phyloP scores from a whole-genome alignment of 352 stramenopile species.

The Globisporangium carolinianum region DNA sequence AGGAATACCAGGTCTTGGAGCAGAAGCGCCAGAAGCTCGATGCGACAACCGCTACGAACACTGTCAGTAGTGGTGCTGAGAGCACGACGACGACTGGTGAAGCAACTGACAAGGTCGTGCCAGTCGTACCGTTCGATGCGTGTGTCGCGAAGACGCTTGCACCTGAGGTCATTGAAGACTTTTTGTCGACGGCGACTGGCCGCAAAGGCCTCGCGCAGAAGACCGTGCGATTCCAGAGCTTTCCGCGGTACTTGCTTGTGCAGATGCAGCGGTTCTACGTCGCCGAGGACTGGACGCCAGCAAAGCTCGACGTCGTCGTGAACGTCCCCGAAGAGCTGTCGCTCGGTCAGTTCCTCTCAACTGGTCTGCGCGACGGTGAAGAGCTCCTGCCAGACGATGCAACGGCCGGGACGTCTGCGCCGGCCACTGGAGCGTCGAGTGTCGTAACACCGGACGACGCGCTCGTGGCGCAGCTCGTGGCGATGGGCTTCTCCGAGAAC shows the following conservation, averaged over 20 bases:
- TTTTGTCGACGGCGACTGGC: slow-evolving; percentile 66
- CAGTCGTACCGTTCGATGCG: slow-evolving; percentile 90
- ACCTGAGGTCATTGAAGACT: slow-evolving; percentile 90
- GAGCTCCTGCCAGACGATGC: slow-evolving; percentile 76
- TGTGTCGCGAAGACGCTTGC: slow-evolving; percentile 92
- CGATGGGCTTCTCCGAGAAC: slow-evolving; percentile 98
- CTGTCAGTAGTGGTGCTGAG: slow-evolving; percentile 17
- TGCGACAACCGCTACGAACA: neutral
- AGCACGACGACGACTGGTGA: slow-evolving; percentile 20
- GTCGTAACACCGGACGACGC: slow-evolving; percentile 81
- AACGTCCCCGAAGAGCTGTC: slow-evolving; percentile 91
- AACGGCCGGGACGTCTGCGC: slow-evolving; percentile 9
- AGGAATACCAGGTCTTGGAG: slow-evolving; percentile 79
- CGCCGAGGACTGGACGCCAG: slow-evolving; percentile 93
- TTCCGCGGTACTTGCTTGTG: slow-evolving; percentile 95
- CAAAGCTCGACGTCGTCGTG: slow-evolving; percentile 97
- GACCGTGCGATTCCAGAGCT: slow-evolving; percentile 88
- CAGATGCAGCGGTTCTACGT: slow-evolving; percentile 97
- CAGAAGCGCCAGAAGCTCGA: slow-evolving; percentile 86
- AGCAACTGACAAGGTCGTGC: slow-evolving; percentile 54
- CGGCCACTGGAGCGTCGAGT: neutral
- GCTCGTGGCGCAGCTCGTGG: slow-evolving; percentile 93
- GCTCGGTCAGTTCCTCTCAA: slow-evolving; percentile 73
- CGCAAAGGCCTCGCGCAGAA: slow-evolving; percentile 78
- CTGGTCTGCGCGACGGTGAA: slow-evolving; percentile 81